Base-by-base conservation (phyloP, 2,329 filamentous ascomycete species). In the Xylaria sp. region DNA sequence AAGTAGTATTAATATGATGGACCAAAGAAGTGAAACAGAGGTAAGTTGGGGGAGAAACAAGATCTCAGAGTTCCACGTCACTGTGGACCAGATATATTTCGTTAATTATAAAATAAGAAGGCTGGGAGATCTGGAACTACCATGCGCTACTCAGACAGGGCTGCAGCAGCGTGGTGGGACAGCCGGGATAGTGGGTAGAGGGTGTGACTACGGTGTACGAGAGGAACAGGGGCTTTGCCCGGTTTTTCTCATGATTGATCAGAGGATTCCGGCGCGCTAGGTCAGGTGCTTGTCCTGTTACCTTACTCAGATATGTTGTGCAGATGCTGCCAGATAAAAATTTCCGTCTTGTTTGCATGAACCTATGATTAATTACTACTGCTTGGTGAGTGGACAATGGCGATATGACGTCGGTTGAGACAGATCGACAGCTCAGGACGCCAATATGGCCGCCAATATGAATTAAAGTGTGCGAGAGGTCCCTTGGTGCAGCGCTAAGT, bases 71-170 rank as follows among this genome's bases (percentile, higher is more conserved):
- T 9, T 12, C 28, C 8, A 2, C 13, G 20, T 25, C 23, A 41
- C 55, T 23, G 28, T 18, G 41, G 54, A 54, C 31, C 13, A 41
- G 58, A 43, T 43, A 62, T 43, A 59, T 18, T 12, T n/a, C 28
- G 2, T 15, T 55, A 61, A 23, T 3, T 43, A 18, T 3, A 61
- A 64, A 67, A 68, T 65, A 8, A 36, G 66, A 52, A 54, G 62
- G 62, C 52, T 69, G 62, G 62, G 66, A 7, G 33, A 36, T 36
- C 33, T 36, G 1, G 10, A 36, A 49, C 18, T n/a, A 15, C 41
- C 41, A 46, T 65, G 59, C 6, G 28, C n/a, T 54, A 49, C 48
- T 55, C 8, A 36, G 46, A 52, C 66, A 66, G 66, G 62, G 66
- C 66, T 65, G 57, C 62, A 59, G 57, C 41, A 46, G 33, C 15